phyloP scores from a whole-genome alignment of 1,284 basidiomycete genomes.

The Heterobasidion irregulare region DNA sequence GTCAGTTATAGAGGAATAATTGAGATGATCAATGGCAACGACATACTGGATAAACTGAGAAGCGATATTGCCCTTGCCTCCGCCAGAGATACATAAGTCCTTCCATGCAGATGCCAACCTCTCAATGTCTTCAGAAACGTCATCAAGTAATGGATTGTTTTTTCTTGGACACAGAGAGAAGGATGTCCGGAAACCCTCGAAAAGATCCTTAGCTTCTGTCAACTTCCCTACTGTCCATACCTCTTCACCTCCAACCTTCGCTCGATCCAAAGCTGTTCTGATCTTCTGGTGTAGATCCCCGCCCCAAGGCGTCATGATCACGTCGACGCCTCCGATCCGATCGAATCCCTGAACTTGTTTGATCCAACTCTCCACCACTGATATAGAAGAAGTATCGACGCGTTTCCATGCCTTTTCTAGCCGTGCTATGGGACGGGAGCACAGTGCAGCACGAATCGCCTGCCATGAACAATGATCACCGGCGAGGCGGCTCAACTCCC shows the following conservation, averaged over 20 bases:
- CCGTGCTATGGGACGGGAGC: slow-evolving; percentile 62
- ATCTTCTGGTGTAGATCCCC: slow-evolving; percentile 40
- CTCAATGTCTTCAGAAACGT: slow-evolving; percentile 37
- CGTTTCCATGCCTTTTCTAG: slow-evolving; percentile 73
- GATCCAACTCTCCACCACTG: slow-evolving; percentile 60
- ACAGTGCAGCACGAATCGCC: slow-evolving; percentile 59
- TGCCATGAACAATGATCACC: slow-evolving; percentile 75
- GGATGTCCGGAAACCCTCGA: slow-evolving; percentile 41
- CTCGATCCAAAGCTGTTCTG: slow-evolving; percentile 33
- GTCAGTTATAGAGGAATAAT: slow-evolving; percentile 1
- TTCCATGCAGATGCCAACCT: slow-evolving; percentile 48
- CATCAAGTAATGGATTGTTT: slow-evolving; percentile 18
- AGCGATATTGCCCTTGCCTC: slow-evolving; percentile 31
- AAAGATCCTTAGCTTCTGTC: slow-evolving; percentile 32
- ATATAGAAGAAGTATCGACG: slow-evolving; percentile 48
- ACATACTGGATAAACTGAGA: slow-evolving; percentile 57
- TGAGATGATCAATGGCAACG: slow-evolving; percentile 1
- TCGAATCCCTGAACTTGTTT: slow-evolving; percentile 32
- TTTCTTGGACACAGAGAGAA: slow-evolving; percentile 46
- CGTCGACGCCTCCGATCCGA: slow-evolving; percentile 26
- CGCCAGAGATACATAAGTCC: slow-evolving; percentile 35
- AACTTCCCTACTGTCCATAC: slow-evolving; percentile 37
- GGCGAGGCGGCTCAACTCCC: slow-evolving; percentile 53
- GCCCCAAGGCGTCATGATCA: slow-evolving; percentile 58
- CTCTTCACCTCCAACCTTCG: slow-evolving; percentile 29